Evolutionary conservation across 352 stramenopile species (phyloP).

Genomic region (Pythium dissotocum): DNA sequence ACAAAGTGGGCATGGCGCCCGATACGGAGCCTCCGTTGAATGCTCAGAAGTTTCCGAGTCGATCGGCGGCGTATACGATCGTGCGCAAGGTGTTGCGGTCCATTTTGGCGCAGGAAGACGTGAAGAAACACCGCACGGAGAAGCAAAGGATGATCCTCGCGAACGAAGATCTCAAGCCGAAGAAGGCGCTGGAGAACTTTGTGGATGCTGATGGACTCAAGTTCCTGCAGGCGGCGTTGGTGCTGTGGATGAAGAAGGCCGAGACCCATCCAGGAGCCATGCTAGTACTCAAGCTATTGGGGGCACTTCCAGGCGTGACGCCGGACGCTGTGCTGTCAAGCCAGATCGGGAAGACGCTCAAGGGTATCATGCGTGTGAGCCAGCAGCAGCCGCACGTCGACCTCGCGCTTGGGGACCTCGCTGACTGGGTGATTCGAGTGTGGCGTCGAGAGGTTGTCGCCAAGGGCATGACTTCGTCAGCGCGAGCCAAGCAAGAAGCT

Average conservation of each 20-base stretch:
- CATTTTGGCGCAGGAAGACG: conserved; percentile 53
- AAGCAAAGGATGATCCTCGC: conserved; percentile 57
- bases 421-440: conserved; percentile 59
- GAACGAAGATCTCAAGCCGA: conserved; percentile 68
- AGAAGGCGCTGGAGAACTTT: conserved; percentile 58
- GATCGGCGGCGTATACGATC: conserved; percentile 47
- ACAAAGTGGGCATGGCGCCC: conserved; percentile 13
- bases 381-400: conserved; percentile 41
- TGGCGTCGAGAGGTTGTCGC: conserved; percentile 55
- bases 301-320: conserved; percentile 56
- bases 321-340: conserved; percentile 49
- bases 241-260: conserved; percentile 51
- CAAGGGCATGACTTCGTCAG: conserved; percentile 38
- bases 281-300: conserved; percentile 60
- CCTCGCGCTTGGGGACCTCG: conserved; percentile 47
- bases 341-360: conserved; percentile 58
- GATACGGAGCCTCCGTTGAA: conserved; percentile 38
- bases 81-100: conserved; percentile 49
- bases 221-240: conserved; percentile 51
- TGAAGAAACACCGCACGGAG: conserved; percentile 45
- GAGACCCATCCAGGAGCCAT: conserved; percentile 45
- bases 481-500: conserved; percentile 41
- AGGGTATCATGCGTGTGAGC: conserved; percentile 45
- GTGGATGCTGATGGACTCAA: conserved; percentile 58
- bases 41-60: conserved; percentile 48